These are phyloP conservation scores for Penicillium psychrosexuale DNA, from an alignment of 2,329 filamentous ascomycete genomes.

Conservation along the genomic window DNA sequence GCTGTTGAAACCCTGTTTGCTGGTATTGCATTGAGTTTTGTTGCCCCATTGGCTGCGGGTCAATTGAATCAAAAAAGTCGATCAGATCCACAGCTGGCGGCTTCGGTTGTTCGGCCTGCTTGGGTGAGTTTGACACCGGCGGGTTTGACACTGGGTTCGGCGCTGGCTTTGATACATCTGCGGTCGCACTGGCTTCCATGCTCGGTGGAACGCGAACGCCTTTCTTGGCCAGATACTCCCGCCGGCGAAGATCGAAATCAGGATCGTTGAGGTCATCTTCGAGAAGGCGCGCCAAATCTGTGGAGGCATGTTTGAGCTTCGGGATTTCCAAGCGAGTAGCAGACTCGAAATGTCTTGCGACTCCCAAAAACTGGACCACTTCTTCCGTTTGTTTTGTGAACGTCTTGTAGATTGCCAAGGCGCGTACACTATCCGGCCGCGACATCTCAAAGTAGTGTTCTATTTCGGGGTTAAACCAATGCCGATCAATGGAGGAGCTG, in stretches of 20 bases:
- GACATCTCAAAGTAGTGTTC: conserved; percentile 99
- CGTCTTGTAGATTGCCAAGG: conserved; percentile 84
- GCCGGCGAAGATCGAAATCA: conserved; percentile 89
- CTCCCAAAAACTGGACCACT: conserved; percentile 83
- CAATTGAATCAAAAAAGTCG: conserved; percentile 92
- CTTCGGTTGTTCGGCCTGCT: conserved; percentile 35
- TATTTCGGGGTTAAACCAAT: conserved; percentile 37
- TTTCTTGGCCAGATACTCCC: conserved; percentile 87
- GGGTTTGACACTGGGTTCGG: conserved; percentile 12
- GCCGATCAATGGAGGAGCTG: not conserved
- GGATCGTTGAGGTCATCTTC: conserved; percentile 93
- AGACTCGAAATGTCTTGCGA: conserved; percentile 86
- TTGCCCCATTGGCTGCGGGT: conserved; percentile 68
- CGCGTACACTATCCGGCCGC: conserved; percentile 84
- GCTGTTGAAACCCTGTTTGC: conserved; percentile 37
- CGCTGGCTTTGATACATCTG: conserved; percentile 20
- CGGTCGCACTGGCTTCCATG: conserved; percentile 46
- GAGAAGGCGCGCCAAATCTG: conserved; percentile 81
- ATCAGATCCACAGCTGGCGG: conserved; percentile 67
- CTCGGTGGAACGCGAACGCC: conserved; percentile 56
- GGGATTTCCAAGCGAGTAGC: conserved; percentile 91
- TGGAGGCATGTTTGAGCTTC: conserved; percentile 94
- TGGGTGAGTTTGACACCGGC: conserved; percentile 23
- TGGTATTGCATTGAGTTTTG: conserved; percentile 40
- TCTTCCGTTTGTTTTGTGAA: conserved; percentile 91